Evolutionary conservation across 2,329 filamentous ascomycete genomes (phyloP), one percentile per base, ranked within the genome.

Genomic region (Beauveria varroae): DNA sequence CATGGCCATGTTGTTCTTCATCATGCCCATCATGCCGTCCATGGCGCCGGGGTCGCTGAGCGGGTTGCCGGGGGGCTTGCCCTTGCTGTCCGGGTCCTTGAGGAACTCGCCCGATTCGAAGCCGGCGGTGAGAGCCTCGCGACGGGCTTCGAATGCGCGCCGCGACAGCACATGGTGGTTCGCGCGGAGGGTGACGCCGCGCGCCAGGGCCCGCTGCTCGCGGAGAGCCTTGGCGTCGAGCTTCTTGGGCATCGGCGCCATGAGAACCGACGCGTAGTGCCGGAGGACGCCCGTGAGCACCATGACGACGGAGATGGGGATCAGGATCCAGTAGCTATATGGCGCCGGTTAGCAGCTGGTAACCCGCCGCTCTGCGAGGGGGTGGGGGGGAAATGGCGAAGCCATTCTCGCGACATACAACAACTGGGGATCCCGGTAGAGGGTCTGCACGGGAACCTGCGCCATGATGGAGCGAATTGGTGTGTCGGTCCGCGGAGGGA

Each of bases 1-100:
- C 95, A 98, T 99, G 66, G 95, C 93, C 90, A 99, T 96, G 73
- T 99, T 96, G 62, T 93, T 93, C 84, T 99, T 99, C 91, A 99
- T 96, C 91, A 96, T 96, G 67, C 95, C 93, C 95, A 99, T 99
- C 95, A 99, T 99, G 67, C 93, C 93, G 72, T 99, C 96, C 95
- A 99, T 99, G 62, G 91, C 91, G 53, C 89, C 89, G 24, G 96
- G 96, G 74, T 99, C 95, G 12, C 89, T 90, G 85, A 99, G 92
- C 4, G 95, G 95, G 76, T 98, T 99, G 43, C 91, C 86, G 22
- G 92, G 88, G 3, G 92, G 89, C 76, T 97, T 90, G 57, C 93
- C 93, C 71, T 89, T 87, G 70, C 81, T 85, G 60, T 95, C 90
- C 1, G 92, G 93, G 65, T 96, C 90, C 73, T 96, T 97, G 53